Base-by-base conservation (phyloP, 2,329 filamentous ascomycete species). In the Sporothrix protearum region DNA sequence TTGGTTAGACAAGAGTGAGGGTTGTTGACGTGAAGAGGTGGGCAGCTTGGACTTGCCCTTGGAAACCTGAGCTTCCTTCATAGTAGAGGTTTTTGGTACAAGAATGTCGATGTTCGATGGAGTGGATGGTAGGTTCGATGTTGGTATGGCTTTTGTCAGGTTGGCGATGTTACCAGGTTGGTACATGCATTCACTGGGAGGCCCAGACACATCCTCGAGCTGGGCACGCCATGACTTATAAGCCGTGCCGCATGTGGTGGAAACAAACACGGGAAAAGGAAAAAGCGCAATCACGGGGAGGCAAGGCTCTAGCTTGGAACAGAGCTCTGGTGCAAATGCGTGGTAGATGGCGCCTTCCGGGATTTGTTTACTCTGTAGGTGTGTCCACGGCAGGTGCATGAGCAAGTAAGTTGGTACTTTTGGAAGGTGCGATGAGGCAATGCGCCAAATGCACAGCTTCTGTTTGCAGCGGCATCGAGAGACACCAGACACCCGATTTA, bases 31-130 rank as follows among this genome's bases (percentile, higher is more conserved):
- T 33, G 14, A 19, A 4, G 19, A 33, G 33, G 25, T n/a, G n/a
- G n/a, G 4, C 12, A 33, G 28, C 19, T 22, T 63, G 36, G 30
- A 30, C n/a, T 4, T 16, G 63, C 68, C 68, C 30, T 70, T 70
- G 30, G 68, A 30, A 45, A 70, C 68, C 10, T 36, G 33, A 6
- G 68, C 68, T 70, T 70, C 68, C 55, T 70, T 70, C 68, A 70
- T 70, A 9, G 16, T 63, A 55, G n/a, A n/a, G n/a, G 33, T 42
- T 9, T 5, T 25, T 9, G 19, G n/a, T n/a, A n/a, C n/a, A 45
- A 12, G 10, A 45, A 14, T 14, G 16, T 30, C n/a, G n/a, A n/a
- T 63, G 33, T 33, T 22, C 33, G 14, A 28, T 19, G 7, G 25
- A 5, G 9, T 47, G 14, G 42, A 39, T 16, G 4, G n/a, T 33